Evolutionary conservation across 352 stramenopile genomes (phyloP).

Genomic region (Pythium volutum): DNA sequence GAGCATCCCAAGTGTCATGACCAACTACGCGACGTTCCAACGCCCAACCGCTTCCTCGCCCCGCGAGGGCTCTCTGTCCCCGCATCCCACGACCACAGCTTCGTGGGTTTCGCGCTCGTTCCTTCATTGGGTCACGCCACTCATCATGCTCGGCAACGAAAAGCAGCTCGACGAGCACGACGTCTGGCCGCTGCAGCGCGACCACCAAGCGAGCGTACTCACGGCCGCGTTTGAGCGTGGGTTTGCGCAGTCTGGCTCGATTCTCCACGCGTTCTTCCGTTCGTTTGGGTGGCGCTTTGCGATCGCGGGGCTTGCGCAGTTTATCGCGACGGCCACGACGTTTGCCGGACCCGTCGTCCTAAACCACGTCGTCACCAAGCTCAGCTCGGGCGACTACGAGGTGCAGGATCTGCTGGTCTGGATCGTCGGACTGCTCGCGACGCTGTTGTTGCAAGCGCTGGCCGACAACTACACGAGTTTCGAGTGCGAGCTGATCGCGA

Average conservation of each 20-base stretch:
- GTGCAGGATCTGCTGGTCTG: conserved; percentile 25
- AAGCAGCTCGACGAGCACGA: conserved; percentile 47
- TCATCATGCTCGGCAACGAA: conserved; percentile 40
- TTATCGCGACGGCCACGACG: conserved; percentile 39
- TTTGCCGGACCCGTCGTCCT: conserved; percentile 46
- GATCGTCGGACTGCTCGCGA: conserved; percentile 40
- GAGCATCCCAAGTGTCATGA: background rate
- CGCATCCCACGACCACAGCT: conserved; percentile 14
- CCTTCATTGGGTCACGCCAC: conserved; percentile 47
- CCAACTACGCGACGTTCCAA: conserved; percentile 11
- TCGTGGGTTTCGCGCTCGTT: conserved; percentile 35
- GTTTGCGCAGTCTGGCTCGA: conserved; percentile 35
- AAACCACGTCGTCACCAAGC: conserved; percentile 33
- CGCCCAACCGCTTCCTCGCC: too few relatives aligned
- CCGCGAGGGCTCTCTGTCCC: background rate
- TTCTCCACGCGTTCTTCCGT: conserved; percentile 32
- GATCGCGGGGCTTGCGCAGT: conserved; percentile 32
- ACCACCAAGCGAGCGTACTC: conserved; percentile 25
- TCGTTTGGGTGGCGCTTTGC: conserved; percentile 36
- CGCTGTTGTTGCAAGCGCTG: conserved; percentile 51
- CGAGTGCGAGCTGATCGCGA: conserved; percentile 44
- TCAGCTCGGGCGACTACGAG: conserved; percentile 26
- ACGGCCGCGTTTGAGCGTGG: conserved; percentile 25
- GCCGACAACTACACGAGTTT: conserved; percentile 46
- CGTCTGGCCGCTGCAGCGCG: conserved; percentile 36